phyloP scores from a whole-genome alignment of 1,284 basidiomycete species.

The Apiotrichum mycotoxinovorans region DNA sequence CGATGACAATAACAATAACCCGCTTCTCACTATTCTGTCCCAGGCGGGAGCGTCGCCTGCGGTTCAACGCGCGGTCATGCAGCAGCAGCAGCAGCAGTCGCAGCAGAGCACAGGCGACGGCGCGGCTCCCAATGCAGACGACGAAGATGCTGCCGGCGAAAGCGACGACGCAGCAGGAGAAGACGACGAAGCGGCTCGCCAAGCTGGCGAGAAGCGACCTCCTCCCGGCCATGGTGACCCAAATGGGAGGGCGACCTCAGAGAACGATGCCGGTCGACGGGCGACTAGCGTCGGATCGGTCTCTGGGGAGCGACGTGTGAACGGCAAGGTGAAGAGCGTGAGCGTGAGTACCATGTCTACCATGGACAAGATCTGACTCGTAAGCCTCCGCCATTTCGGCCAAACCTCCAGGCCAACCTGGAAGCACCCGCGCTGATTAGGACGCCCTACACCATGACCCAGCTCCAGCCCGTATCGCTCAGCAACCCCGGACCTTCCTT shows the following conservation, averaged over 20 bases:
- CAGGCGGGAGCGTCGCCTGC: slow-evolving; percentile 13
- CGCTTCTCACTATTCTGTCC: slow-evolving; percentile 27
- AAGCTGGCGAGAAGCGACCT: slow-evolving; percentile 7
- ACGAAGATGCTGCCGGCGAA: slow-evolving; percentile 43
- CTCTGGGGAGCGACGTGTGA: slow-evolving; percentile 20
- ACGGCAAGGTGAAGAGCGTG: slow-evolving; percentile 19
- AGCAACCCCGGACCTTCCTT: slow-evolving; percentile 37
- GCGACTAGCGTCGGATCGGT: slow-evolving; percentile 21
- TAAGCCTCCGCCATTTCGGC: slow-evolving; percentile 39
- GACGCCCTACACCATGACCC: slow-evolving; percentile 68
- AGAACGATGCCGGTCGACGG: slow-evolving; percentile 18
- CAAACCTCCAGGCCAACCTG: slow-evolving; percentile 39
- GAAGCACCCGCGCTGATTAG: slow-evolving; percentile 64
- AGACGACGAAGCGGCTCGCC: slow-evolving; percentile 17
- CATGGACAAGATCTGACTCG: no score
- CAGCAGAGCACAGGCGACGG: neutral
- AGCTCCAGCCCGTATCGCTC: slow-evolving; percentile 33
- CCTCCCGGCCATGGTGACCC: slow-evolving; percentile 16
- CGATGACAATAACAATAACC: slow-evolving; percentile 59
- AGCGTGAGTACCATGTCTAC: slow-evolving; percentile 18
- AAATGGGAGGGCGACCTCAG: slow-evolving; percentile 25
- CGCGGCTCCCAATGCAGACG: slow-evolving; percentile 21
- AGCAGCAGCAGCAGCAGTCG: slow-evolving; percentile 6
- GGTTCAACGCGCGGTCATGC: slow-evolving; percentile 18
- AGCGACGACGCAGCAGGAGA: slow-evolving; percentile 31